A percentile compares a stretch with the other conserved stretches of the same genome.
These are phyloP conservation scores for Periconia sp. DNA, from an alignment of 2,329 filamentous ascomycete genomes.

Conservation along the genomic window DNA sequence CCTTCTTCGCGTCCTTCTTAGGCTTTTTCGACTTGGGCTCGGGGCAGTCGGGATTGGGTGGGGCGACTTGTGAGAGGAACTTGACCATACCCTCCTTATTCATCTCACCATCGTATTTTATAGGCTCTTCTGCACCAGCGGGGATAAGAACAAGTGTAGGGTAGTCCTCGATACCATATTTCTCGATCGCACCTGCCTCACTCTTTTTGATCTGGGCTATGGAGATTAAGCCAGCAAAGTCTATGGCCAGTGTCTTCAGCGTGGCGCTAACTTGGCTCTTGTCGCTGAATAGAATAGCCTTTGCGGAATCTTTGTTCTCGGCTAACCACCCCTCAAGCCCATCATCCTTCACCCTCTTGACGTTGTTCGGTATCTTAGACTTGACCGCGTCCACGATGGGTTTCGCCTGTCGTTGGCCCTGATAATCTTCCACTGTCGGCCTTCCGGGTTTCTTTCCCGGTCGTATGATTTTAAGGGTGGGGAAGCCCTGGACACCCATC, in stretches of 20 bases:
- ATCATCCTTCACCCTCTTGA: conserved; percentile 80
- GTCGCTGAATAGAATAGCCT: conserved; percentile 90
- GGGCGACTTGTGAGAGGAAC: conserved; percentile 80
- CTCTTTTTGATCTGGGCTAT: conserved; percentile 86
- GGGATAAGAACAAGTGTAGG: conserved; percentile 83
- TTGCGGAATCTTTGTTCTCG: conserved; percentile 71
- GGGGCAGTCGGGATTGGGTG: conserved; percentile 79
- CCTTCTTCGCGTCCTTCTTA: conserved; percentile 52
- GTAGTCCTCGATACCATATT: conserved; percentile 78
- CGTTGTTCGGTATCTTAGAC: conserved; percentile 89
- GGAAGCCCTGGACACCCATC: conserved; percentile 92
- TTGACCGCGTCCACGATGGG: conserved; percentile 85
- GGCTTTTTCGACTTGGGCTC: conserved; percentile 55
- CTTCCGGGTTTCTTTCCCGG: conserved; percentile 81
- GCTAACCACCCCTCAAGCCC: conserved; percentile 76
- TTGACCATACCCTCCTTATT: conserved; percentile 82
- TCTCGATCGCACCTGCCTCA: conserved; percentile 72
- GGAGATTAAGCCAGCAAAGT: conserved; percentile 80
- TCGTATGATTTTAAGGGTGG: conserved; percentile 90
- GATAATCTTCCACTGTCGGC: conserved; percentile 88
- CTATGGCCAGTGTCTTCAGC: conserved; percentile 83
- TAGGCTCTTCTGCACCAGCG: conserved; percentile 68
- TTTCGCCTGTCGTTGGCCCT: conserved; percentile 82
- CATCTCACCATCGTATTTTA: conserved; percentile 81
- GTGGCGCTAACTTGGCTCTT: conserved; percentile 88